Evolutionary conservation across 1,284 basidiomycete genomes (phyloP), one percentile per base, ranked within the genome.

Genomic region (Trametes hirsuta): DNA sequence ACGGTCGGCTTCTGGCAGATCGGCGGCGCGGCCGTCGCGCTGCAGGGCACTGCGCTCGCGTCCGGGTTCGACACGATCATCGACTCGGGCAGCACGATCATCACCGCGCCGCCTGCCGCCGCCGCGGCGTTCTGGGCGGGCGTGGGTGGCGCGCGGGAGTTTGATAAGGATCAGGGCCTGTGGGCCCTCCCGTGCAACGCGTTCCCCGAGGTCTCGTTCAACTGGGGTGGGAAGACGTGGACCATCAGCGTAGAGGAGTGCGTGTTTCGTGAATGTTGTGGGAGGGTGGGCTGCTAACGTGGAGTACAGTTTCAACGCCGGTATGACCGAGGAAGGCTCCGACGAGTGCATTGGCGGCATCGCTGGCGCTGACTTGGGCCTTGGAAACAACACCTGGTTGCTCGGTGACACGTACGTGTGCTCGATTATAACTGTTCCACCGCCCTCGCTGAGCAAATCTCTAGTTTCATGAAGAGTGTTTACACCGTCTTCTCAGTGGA

Each of bases 401-500:
- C 53, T 64, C 36, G 62, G 62, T 10, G 62, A 64, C 35, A 55
- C 59, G 62, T 64, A 50, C 15, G 51, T 49, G 1, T 42, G 18
- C 36, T 12, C 45, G 3, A 37, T 30, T 8, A 15, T 44, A 21
- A 6, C 4, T 34, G 4, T 30, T 30, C 30, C 5, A 30, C 30
- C 1, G 30, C 0, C 8, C 1, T 30, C 30, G 30, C 30, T 30
- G 30, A 30, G 8, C 4, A 30, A 30, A 30, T 8, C 30, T 2
- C 9, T 14, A 51, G 53, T 14, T 51, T 64, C 56, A 64, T 64
- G 62, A 64, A 64, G 62, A 61, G 57, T 49, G 42, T 45, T 10
- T 74, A 73, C 64, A 67, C 68, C 4, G 63, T 58, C 21, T 64
- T 64, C 51, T 64, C 63, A 4, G 55, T 66, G 25, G 61, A 62